Evolutionary conservation across 2,329 filamentous ascomycete genomes (phyloP), one percentile per base, ranked within the genome.

Genomic region (Nannizziopsis barbatae): DNA sequence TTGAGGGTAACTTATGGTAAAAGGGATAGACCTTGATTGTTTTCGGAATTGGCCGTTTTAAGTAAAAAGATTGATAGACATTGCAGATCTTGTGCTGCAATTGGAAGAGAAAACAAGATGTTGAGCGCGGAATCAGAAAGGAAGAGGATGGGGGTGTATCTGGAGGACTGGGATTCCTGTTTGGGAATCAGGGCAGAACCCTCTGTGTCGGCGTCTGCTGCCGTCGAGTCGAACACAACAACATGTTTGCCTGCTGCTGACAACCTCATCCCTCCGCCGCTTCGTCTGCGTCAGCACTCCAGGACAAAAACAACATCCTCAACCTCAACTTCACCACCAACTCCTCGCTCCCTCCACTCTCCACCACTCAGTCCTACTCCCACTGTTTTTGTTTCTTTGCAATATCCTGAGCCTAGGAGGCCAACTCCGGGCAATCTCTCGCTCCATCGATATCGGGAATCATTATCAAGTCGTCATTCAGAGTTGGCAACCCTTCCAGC

Each of bases 361-460:
- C 50, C 52, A 17, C 53, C 53, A 6, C 30, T 51, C 10, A 54
- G 48, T 22, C 53, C 53, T 27, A 38, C 40, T 10, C 42, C 52
- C 11, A 51, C 53, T 12, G 45, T 55, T 2, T 46, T 54, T 14
- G 53, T 54, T 32, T 52, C 50, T 12, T 30, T 53, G n/a, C 49
- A 45, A n/a, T n/a, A 32, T 27, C 18, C 18, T 20, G 42, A 42
- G 3, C 49, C 33, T 30, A 22, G 38, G 7, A 32, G 39, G 31
- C 18, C 35, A 36, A 44, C 45, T 7, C 38, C 45, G 9, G 47
- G 51, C 4, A 42, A 51, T 11, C 49, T 56, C 35, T 55, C 54
- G 2, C 47, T 54, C 1, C 54, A 56, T 42, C 47, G 52, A 33
- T 56, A 56, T 43, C 52, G 54, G 40, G 53, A 49, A 47, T 53